Evolutionary conservation across 2,329 filamentous ascomycete genomes (phyloP).

Genomic region (Lecanicillium sp.): DNA sequence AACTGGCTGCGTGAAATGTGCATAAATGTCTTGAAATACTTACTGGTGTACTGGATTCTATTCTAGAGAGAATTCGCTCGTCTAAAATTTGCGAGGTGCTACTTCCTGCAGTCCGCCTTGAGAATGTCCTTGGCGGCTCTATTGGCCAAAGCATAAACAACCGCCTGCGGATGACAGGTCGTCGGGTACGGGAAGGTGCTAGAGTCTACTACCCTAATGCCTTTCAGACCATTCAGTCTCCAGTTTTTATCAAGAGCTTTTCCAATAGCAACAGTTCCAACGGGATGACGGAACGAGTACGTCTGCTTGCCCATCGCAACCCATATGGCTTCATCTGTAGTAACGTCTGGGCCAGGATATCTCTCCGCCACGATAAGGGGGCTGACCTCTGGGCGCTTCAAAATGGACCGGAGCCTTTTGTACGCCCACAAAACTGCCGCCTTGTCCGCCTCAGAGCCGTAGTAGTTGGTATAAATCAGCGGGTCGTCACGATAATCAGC

Average conservation of each 20-base stretch:
- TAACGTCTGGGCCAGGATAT: slow-evolving; percentile 27
- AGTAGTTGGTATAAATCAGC: no score
- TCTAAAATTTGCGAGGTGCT: no score
- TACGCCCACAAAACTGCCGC: no score
- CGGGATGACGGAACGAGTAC: slow-evolving; percentile 2
- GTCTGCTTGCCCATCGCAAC: background rate
- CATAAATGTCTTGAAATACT: no score
- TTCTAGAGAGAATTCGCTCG: no score
- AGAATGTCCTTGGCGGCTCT: slow-evolving; percentile 16
- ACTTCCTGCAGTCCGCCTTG: slow-evolving; percentile 1
- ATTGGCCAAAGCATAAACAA: slow-evolving; percentile 18
- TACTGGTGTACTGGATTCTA: no score
- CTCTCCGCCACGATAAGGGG: no score
- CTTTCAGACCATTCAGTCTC: slow-evolving; percentile 45
- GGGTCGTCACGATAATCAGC: no score
- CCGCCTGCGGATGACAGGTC: slow-evolving; percentile 14
- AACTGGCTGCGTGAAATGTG: no score
- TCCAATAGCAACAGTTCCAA: slow-evolving; percentile 24
- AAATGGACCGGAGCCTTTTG: no score
- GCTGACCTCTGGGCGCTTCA: no score
- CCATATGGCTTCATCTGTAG: slow-evolving; percentile 7
- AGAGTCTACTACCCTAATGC: slow-evolving; percentile 54
- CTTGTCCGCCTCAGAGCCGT: no score
- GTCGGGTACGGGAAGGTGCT: slow-evolving; percentile 32
- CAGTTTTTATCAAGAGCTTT: slow-evolving; percentile 48